Percentiles rank a stretch among this genome's conserved stretches.
Conservation (phyloP, 192 early-diverging fungal species). For the Backusella sp. region DNA sequence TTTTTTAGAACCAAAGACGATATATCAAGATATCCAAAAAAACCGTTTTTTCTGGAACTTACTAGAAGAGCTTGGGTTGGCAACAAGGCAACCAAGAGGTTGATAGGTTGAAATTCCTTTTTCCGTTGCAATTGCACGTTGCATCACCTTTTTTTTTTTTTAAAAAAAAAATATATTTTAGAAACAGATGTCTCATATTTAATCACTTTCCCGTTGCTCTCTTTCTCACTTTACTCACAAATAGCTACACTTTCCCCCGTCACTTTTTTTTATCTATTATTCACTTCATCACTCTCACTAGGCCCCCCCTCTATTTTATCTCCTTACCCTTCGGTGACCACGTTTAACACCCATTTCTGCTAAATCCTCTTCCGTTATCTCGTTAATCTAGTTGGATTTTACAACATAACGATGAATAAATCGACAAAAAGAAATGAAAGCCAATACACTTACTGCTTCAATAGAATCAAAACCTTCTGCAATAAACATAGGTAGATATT, state of each 20-base stretch:
- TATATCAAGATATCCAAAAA: neutral
- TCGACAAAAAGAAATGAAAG: neutral
- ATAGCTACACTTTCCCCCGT: too few species aligned
- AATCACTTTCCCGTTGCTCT: neutral
- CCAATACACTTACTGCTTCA: constrained; percentile 19
- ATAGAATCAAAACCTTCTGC: constrained; percentile 37
- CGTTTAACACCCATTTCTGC: constrained; percentile 35
- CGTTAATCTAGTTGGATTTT: constrained; percentile 25
- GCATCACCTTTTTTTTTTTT: constrained; percentile 20
- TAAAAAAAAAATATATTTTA: neutral
- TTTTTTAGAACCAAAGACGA: neutral
- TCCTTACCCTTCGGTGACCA: constrained; percentile 42
- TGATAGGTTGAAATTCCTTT: neutral
- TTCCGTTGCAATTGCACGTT: constrained; percentile 29
- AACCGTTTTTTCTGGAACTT: neutral
- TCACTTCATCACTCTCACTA: too few species aligned
- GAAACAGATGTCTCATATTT: neutral
- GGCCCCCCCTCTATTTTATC: neutral
- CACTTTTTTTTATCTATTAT: too few species aligned
- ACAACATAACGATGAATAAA: neutral
- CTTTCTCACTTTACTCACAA: too few species aligned
- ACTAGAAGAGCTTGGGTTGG: neutral
- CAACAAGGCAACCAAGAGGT: neutral
- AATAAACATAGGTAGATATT: constrained; percentile 32
- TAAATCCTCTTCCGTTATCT: constrained; percentile 39